These are phyloP conservation scores for Podila horticola DNA, from an alignment of 192 early-diverging fungal species.

Conservation along the genomic window DNA sequence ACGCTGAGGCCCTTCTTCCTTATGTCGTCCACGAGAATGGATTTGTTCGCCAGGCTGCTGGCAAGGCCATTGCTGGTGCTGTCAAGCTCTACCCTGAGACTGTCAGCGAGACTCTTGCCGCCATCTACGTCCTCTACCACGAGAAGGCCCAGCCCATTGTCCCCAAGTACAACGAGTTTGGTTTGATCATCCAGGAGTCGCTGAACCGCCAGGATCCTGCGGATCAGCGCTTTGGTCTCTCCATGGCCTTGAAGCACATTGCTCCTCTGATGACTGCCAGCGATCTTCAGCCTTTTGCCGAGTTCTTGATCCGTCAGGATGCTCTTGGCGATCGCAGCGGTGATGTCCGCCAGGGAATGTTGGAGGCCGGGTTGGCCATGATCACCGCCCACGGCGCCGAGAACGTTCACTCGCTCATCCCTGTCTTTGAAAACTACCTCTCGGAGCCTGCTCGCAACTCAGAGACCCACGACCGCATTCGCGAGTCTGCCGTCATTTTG, in stretches of 20 bases:
- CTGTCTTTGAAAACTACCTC: constrained; percentile 83
- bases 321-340: constrained; percentile 88
- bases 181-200: constrained; percentile 87
- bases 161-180: constrained; percentile 92
- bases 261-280: constrained; percentile 66
- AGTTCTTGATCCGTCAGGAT: constrained; percentile 85
- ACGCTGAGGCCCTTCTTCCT: constrained; percentile 54
- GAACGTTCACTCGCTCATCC: constrained; percentile 74
- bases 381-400: constrained; percentile 77
- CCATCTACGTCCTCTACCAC: constrained; percentile 70
- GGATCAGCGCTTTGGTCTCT: constrained; percentile 87
- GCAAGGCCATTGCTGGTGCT: constrained; percentile 71
- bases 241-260: constrained; percentile 72
- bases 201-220: constrained; percentile 84
- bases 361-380: constrained; percentile 85
- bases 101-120: constrained; percentile 57
- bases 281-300: constrained; percentile 63
- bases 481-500: constrained; percentile 92
- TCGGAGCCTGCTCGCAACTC: constrained; percentile 74
- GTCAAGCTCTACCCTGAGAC: constrained; percentile 65
- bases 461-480: constrained; percentile 85
- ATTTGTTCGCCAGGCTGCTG: constrained; percentile 70
- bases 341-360: constrained; percentile 82
- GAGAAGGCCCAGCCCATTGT: constrained; percentile 74
- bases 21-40: constrained; percentile 60